A percentile compares a stretch with the other conserved stretches of the same genome.
Evolutionary conservation across 495 filamentous ascomycete species (phyloP).

Genomic region (Hypoxylon perforatum): DNA sequence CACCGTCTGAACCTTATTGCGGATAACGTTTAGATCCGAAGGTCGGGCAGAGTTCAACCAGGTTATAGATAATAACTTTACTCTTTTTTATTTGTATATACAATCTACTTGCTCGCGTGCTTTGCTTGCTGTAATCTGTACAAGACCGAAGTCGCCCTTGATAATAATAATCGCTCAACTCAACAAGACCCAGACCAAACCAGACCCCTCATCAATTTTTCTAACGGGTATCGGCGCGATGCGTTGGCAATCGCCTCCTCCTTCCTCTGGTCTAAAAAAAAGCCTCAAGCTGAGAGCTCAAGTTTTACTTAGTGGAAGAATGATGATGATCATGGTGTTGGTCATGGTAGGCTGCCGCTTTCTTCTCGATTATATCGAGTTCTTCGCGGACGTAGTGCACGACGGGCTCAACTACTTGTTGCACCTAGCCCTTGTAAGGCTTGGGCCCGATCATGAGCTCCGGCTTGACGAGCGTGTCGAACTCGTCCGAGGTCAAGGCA

Average conservation of each 20-base stretch:
- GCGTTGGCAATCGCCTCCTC: not conserved
- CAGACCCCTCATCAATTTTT: constrained; percentile 6
- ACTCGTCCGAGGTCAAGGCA: constrained; percentile 89
- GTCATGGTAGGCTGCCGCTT: constrained; percentile 23
- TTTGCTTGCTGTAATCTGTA: constrained; percentile 16
- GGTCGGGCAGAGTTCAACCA: constrained; percentile 15
- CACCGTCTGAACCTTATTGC: too few relatives aligned
- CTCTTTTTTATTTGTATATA: constrained; percentile 34
- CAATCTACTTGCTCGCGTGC: constrained; percentile 12
- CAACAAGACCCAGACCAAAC: constrained; percentile 6
- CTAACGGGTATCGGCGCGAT: constrained; percentile 1
- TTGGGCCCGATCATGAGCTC: constrained; percentile 95
- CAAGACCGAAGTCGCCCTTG: constrained; percentile 21
- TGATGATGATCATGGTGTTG: constrained; percentile 10
- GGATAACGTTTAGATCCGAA: constrained; percentile 10
- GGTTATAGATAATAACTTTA: constrained; percentile 26
- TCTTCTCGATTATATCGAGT: constrained; percentile 35
- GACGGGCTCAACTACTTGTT: constrained; percentile 38
- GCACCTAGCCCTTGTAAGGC: constrained; percentile 57
- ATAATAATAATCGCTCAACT: not conserved
- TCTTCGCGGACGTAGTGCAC: constrained; percentile 37
- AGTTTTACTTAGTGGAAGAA: too few relatives aligned
- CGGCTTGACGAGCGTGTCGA: constrained; percentile 89
- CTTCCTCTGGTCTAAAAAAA: too few relatives aligned
- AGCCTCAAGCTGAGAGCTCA: constrained; percentile 1